Base-by-base conservation (phyloP, 2,329 filamentous ascomycete genomes). In the Colletotrichum sp. region DNA sequence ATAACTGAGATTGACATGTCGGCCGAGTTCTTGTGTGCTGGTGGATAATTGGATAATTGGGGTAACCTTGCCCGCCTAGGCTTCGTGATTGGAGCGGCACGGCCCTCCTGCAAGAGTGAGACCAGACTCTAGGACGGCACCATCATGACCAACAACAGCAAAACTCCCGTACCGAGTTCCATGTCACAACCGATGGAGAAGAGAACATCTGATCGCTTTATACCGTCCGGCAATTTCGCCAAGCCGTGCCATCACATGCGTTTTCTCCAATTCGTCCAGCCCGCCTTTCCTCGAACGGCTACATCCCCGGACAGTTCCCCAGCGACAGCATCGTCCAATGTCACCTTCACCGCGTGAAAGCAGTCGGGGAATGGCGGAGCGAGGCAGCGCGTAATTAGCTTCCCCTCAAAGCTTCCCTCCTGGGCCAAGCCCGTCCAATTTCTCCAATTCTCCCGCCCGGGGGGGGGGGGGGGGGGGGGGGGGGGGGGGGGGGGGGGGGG, bases 61-160 rank as follows among this genome's bases (percentile, higher is more conserved):
- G 30, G 59, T 28, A 59, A 36, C 27, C 61, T 69, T 61, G 39
- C 28, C n/a, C n/a, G 36, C 25, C n/a, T 13, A 52, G 44, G 44
- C 44, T 19, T 34, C 27, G 15, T 72, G 69, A 72, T 73, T 75
- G 73, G 57, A 55, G 73, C 64, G 69, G 73, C 55, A 68, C 69
- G 13, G 19, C 15, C 36, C 39, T 71, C 36, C 64, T 59, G 57
- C 63, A 68, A 28, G 32, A 64, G 64, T 68, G 32, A 48, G 52
- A 69, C 55, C 63, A 67, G 39, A 64, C 6, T 32, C 7, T 67
- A 3, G 19, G 22, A 36, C 34, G 8, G 13, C 39, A 30, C 36
- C n/a, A 63, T 55, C 19, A 28, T 15, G 64, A 55, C 30, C 68
- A 71, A 39, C 68, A n/a, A 19, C 52, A 27, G 36, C 36, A 48